A percentile compares a stretch with the other conserved stretches of the same genome.
phyloP scores from a whole-genome alignment of 78 protist genomes.

The Planoprotostelium fungivorum region DNA sequence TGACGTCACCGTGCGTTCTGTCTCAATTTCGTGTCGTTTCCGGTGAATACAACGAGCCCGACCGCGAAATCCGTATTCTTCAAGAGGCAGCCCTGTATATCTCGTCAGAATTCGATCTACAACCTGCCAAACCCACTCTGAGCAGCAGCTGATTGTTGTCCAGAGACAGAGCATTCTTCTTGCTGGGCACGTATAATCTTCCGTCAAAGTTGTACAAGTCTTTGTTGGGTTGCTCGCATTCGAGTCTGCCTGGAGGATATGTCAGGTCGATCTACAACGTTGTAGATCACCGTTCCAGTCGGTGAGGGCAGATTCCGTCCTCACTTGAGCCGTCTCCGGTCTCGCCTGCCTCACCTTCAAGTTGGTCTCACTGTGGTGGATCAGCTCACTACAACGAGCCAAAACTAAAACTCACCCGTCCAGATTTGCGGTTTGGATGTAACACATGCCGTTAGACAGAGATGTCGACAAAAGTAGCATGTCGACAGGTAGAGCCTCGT shows the following conservation, averaged over 20 bases:
- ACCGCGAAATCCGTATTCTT: slow-evolving; percentile 63
- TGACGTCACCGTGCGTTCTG: slow-evolving; percentile 7
- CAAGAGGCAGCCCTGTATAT: slow-evolving; percentile 53
- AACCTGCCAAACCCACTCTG: no score
- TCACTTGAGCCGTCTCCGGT: slow-evolving; percentile 50
- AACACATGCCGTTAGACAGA: slow-evolving; percentile 74
- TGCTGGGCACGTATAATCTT: slow-evolving; percentile 22
- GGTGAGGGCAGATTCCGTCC: no score
- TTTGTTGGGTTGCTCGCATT: slow-evolving; percentile 78
- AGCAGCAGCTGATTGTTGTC: slow-evolving; percentile 27
- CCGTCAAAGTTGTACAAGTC: slow-evolving; percentile 70
- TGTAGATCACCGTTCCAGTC: no score
- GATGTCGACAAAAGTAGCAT: slow-evolving; percentile 57
- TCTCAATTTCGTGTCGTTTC: slow-evolving; percentile 84
- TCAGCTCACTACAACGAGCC: neutral
- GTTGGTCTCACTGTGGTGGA: slow-evolving; percentile 78
- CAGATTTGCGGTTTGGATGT: slow-evolving; percentile 88
- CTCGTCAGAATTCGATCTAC: no score
- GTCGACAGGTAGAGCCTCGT: slow-evolving; percentile 84
- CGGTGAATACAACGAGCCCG: slow-evolving; percentile 82
- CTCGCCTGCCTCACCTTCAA: slow-evolving; percentile 47
- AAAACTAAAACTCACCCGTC: no score
- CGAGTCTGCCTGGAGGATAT: slow-evolving; percentile 29
- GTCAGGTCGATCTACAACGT: neutral
- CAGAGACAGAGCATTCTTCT: slow-evolving; percentile 29